Percentiles rank a stretch among this genome's conserved stretches.
Conservation (phyloP, 1,284 basidiomycete species). For the Porogramme epimiltina region DNA sequence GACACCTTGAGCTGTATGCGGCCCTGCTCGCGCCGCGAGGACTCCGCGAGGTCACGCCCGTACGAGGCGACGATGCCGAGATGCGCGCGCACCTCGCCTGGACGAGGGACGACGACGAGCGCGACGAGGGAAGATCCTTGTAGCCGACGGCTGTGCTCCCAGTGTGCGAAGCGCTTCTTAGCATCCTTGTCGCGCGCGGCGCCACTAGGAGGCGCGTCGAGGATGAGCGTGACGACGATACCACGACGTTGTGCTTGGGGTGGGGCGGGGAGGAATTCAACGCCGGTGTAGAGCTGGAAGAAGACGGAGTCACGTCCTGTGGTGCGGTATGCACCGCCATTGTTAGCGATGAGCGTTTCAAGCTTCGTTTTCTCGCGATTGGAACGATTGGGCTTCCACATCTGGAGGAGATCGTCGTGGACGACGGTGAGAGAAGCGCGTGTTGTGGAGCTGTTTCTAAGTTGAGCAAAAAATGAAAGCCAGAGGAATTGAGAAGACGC, state of each 20-base stretch:
- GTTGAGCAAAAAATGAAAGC: background rate
- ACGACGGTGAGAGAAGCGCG: constrained; percentile 44
- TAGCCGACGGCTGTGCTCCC: constrained; percentile 32
- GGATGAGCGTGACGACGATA: constrained; percentile 26
- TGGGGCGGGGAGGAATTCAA: constrained; percentile 24
- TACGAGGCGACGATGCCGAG: constrained; percentile 28
- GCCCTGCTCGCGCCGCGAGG: constrained; percentile 22
- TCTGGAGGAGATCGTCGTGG: constrained; percentile 33
- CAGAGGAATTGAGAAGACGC: constrained; percentile 1
- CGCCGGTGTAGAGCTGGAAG: constrained; percentile 34
- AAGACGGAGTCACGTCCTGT: constrained; percentile 28
- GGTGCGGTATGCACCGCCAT: constrained; percentile 35
- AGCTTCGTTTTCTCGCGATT: constrained; percentile 25
- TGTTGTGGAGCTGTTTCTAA: constrained; percentile 45
- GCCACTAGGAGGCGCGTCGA: constrained; percentile 30
- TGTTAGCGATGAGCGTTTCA: constrained; percentile 24
- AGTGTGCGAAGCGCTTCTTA: constrained; percentile 29
- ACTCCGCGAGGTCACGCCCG: constrained; percentile 29
- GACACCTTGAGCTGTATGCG: constrained; percentile 28
- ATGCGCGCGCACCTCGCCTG: constrained; percentile 10
- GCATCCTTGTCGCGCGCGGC: constrained; percentile 23
- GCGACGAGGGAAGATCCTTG: constrained; percentile 31
- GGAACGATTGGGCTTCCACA: constrained; percentile 9
- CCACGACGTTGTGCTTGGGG: constrained; percentile 26
- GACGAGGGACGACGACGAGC: constrained; percentile 16